phyloP scores from a whole-genome alignment of 2,329 filamentous ascomycete species.

The Pseudogymnoascus sp. region DNA sequence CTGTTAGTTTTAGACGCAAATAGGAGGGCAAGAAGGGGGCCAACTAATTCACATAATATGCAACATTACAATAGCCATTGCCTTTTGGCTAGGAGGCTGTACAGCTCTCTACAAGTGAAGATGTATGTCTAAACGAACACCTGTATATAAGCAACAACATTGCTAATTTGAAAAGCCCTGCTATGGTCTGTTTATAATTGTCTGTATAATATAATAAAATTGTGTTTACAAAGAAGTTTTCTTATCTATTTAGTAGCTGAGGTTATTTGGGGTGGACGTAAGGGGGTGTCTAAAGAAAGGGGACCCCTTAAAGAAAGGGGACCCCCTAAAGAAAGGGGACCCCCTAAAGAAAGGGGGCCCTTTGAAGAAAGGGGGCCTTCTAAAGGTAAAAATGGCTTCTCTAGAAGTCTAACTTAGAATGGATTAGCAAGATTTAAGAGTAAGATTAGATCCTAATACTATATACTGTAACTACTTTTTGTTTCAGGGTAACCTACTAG shows the following conservation, averaged over 20 bases:
- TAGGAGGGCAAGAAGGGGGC: not conserved
- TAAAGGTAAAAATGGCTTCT: not conserved
- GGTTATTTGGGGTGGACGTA: not conserved
- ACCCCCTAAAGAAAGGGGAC: not conserved
- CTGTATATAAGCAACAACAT: not conserved
- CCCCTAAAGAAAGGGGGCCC: not conserved
- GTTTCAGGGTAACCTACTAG: not conserved
- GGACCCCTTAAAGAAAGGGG: too few species aligned
- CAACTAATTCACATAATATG: conserved; percentile 28
- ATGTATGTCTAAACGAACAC: not conserved
- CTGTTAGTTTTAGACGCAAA: not conserved
- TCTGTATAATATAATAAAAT: not conserved
- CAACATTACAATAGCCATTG: conserved; percentile 6
- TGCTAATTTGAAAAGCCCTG: not conserved
- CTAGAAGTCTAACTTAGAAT: not conserved
- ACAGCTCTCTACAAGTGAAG: not conserved
- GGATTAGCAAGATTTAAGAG: not conserved
- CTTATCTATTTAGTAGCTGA: not conserved
- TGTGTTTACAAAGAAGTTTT: not conserved
- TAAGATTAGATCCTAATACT: not conserved
- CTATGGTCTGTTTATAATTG: not conserved
- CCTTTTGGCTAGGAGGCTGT: not conserved
- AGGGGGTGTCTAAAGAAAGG: too few species aligned
- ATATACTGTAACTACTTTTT: not conserved
- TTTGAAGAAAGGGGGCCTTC: not conserved